Evolutionary conservation across 495 filamentous ascomycete species (phyloP).

Genomic region (Barbatosphaeria neglecta): DNA sequence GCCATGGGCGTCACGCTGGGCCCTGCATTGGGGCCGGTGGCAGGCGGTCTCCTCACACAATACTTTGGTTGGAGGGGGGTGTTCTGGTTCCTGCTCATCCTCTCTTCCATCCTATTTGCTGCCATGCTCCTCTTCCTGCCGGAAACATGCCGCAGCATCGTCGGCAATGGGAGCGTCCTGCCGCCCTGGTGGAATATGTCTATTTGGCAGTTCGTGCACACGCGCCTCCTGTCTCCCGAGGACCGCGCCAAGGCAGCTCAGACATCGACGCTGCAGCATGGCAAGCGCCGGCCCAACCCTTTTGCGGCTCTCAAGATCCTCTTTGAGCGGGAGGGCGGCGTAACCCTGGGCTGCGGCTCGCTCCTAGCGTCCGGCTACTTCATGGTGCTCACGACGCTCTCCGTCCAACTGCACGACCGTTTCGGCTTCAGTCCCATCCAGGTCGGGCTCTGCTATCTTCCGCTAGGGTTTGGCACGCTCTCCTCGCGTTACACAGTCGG

Average conservation of each 20-base stretch:
- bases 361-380: slow-evolving; percentile 23
- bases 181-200: slow-evolving; percentile 29
- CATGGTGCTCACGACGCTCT: slow-evolving; percentile 17
- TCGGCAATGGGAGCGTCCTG: slow-evolving; percentile 35
- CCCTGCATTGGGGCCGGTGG: slow-evolving; percentile 37
- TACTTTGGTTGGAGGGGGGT: slow-evolving; percentile 47
- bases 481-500: slow-evolving; percentile 23
- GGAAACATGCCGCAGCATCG: slow-evolving; percentile 34
- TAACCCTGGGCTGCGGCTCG: slow-evolving; percentile 27
- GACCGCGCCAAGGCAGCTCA: not conserved
- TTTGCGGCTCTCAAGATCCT: slow-evolving; percentile 21
- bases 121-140: slow-evolving; percentile 21
- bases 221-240: slow-evolving; percentile 3
- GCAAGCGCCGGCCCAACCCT: slow-evolving; percentile 1
- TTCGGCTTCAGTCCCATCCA: slow-evolving; percentile 32
- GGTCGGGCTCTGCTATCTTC: slow-evolving; percentile 36
- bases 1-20: slow-evolving; percentile 19
- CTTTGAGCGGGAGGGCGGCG: slow-evolving; percentile 28
- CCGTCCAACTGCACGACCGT: slow-evolving; percentile 17
- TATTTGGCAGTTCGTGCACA: slow-evolving; percentile 8
- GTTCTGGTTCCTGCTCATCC: slow-evolving; percentile 51
- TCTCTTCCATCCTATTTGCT: slow-evolving; percentile 12
- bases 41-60: slow-evolving; percentile 44
- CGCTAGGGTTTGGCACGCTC: slow-evolving; percentile 29
- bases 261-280: slow-evolving; percentile 2